Evolutionary conservation across 768 basidiomycete species (phyloP).

Genomic region (Rhodosporidiobolus sp.): DNA sequence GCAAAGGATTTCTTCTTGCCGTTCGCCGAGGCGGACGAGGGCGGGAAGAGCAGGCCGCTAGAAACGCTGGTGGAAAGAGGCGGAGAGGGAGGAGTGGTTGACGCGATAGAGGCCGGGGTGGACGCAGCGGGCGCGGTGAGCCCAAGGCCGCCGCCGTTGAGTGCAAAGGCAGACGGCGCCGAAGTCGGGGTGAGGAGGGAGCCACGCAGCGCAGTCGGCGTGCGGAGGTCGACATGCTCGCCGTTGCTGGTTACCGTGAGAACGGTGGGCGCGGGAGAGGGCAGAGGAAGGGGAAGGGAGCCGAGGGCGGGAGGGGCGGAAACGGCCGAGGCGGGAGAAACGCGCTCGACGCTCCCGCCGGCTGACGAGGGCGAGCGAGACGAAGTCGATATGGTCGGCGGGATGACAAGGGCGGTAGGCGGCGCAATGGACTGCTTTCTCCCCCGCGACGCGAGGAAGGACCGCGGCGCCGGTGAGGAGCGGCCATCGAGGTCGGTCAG

Average conservation of each 20-base stretch:
- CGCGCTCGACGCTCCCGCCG: background rate
- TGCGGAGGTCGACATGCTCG: background rate
- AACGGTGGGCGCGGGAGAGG: background rate
- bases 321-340: background rate
- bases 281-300: background rate
- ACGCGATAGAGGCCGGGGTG: background rate
- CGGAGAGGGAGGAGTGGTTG: background rate
- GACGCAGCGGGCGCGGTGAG: background rate
- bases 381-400: background rate
- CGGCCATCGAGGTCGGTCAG: background rate
- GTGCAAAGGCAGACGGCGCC: background rate
- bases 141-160: background rate
- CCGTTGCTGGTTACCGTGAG: background rate
- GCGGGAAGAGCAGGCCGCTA: no score
- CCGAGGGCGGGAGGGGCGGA: background rate
- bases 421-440: constrained; percentile 9
- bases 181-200: background rate
- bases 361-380: background rate
- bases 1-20: no score
- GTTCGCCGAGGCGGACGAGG: no score
- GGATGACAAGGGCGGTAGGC: background rate
- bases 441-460: constrained; percentile 2
- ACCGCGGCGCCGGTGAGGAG: background rate
- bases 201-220: background rate
- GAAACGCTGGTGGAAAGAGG: background rate